Evolutionary conservation across 192 early-diverging fungal genomes (phyloP), one percentile per base, ranked within the genome.

Genomic region (Gonapodya sp.): DNA sequence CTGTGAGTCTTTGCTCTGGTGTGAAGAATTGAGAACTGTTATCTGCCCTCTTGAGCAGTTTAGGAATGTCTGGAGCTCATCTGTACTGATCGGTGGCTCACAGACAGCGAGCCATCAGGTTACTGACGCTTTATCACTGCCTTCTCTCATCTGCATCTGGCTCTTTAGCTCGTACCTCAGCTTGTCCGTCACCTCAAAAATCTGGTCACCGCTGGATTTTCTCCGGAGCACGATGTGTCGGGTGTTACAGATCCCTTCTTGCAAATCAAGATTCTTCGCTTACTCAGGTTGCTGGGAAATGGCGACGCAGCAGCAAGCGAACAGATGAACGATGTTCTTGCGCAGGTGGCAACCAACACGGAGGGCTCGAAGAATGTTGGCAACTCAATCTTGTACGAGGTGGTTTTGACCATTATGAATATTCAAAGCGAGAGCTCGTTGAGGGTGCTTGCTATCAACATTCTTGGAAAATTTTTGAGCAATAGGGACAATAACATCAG

Each of bases 241-340:
- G 96, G 96, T 35, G 92, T 98, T 37, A 94, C 93, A n/a, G 96
- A 99, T 85, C 98, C 98, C 35, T 99, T 98, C 87, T 85, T 99
- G 73, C 96, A 98, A 85, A 95, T 98, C 64, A 96, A 96, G 82
- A 91, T 97, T 34, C 84, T 99, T 73, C 90, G 95, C 0, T 87
- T 99, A 64, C 88, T 99, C 83, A 89, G 97, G 35, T 90, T 97
- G 78, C 88, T 97, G 35, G 93, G 92, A 0, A 91, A 89, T 36
- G 95, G 92, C n/a, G 94, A 97, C 81, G 89, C 90, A 1, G 89
- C 89, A 75, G 93, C 93, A 34, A 92, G 93, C 36, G 98, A 99
- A 81, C 87, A 92, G 1, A 95, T 97, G 93, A 99, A 98, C 87
- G 98, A 99, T 80, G 92, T 97, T 79, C 88, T 99, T 36, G 96